A percentile compares a stretch with the other conserved stretches of the same genome.
phyloP scores from a whole-genome alignment of 768 basidiomycete genomes.

The Russula vinacea region DNA sequence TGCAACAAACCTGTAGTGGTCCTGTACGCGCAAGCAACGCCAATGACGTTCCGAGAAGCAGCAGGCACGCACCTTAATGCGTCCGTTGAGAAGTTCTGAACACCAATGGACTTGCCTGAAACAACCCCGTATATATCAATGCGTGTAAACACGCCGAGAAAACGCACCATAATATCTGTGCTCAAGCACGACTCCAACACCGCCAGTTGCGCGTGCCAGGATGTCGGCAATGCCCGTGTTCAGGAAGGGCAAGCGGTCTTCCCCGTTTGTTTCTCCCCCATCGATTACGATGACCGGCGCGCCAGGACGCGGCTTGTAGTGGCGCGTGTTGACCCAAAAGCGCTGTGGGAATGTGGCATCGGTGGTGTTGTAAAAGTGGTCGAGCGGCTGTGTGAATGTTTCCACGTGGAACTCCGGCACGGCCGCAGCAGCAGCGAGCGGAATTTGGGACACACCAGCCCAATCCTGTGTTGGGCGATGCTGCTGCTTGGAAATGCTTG shows the following conservation, averaged over 20 bases:
- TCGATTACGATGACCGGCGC: constrained; percentile 90
- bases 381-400: constrained; percentile 82
- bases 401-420: constrained; percentile 46
- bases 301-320: constrained; percentile 66
- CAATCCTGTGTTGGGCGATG: neutral
- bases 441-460: constrained; percentile 2
- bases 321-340: constrained; percentile 86
- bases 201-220: constrained; percentile 77
- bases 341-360: constrained; percentile 75
- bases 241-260: constrained; percentile 50
- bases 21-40: neutral
- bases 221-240: constrained; percentile 75
- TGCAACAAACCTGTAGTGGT: neutral
- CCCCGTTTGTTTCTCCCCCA: constrained; percentile 89
- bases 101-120: constrained; percentile 70
- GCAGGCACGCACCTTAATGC: constrained; percentile 55
- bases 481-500: constrained; percentile 16
- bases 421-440: neutral
- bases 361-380: constrained; percentile 62
- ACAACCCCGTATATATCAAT: constrained; percentile 16
- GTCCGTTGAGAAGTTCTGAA: constrained; percentile 75
- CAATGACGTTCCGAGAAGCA: no score
- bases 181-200: constrained; percentile 86
- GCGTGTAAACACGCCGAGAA: neutral
- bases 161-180: constrained; percentile 80